phyloP scores from a whole-genome alignment of 140 eudicot genomes.

The Flaveria floridana region DNA sequence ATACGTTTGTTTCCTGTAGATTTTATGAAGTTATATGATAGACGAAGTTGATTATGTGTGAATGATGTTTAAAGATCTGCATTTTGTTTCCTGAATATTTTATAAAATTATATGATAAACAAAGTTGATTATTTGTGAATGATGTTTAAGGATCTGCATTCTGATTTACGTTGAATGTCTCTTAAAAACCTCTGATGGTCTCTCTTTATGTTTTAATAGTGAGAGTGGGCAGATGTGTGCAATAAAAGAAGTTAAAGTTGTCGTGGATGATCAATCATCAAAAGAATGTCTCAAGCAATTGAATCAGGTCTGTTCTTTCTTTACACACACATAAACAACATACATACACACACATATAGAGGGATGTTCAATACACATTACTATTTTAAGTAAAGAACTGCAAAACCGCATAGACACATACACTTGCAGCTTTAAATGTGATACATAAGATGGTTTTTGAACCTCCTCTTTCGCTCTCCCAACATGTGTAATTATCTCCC shows the following conservation, averaged over 20 bases:
- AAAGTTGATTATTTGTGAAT: background rate
- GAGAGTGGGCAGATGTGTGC: constrained; percentile 97
- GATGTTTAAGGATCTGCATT: background rate
- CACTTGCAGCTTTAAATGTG: no score
- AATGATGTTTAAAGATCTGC: no score
- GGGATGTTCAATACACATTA: no score
- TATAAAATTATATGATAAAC: background rate
- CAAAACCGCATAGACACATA: no score
- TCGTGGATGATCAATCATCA: constrained; percentile 69
- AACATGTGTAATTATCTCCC: no score
- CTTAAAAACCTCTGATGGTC: constrained; percentile 20
- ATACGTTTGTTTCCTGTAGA: background rate
- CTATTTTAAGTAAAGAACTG: no score
- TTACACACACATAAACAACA: background rate
- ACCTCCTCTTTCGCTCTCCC: no score
- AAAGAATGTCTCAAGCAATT: constrained; percentile 85
- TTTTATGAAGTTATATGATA: no score
- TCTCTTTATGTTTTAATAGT: constrained; percentile 40
- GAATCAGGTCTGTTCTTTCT: constrained; percentile 61
- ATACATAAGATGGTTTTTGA: no score
- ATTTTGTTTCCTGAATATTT: no score
- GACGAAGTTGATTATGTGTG: no score
- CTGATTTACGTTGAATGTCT: background rate
- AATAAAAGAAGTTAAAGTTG: constrained; percentile 75
- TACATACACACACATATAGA: background rate